Evolutionary conservation across 2,329 filamentous ascomycete species (phyloP), one percentile per base, ranked within the genome.

Genomic region (Pezicula neosporulosa): DNA sequence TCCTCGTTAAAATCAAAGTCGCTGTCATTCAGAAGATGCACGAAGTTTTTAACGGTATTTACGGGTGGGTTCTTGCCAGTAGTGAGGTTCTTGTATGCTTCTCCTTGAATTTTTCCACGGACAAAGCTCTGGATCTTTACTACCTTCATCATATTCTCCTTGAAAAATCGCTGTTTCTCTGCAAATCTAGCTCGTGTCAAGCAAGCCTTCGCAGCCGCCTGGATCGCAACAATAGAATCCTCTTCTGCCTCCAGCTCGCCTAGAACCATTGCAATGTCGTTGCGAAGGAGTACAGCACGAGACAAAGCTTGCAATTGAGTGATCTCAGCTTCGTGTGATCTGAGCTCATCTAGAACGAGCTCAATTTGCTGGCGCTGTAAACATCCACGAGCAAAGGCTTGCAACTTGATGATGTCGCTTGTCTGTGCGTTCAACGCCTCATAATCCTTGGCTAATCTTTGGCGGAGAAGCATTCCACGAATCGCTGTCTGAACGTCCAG

Each of bases 1-100:
- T 99, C 94, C 68, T 97, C 93, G 66, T 99, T 96, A 71, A 99
- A 99, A 67, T 99, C 94, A 63, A 99, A 96, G 65, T 97, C 93
- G 63, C 91, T 97, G 70, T 99, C 94, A 64, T 97, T 99, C 51
- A 99, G 83, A 36, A 99, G 78, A 68, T 99, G 94, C 2, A 99
- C 91, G 67, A 99, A 99, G 67, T 95, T 95, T 76, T 97, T 97
- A 66, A 99, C 90, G 0, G 95, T 96, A 37, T 90, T 90, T 53
- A 99, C 91, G 0, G 94, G 94, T 21, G 94, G 94, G 66, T 97
- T 97, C 73, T 96, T 97, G 54, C 94, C 95, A 30, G 85, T 92
- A 2, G 92, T 97, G 58, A 99, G 78, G 67, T 90, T 96, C 80
- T 96, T 97, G 77, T 99, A 99, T 2, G 94, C 94, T 71, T 99